A percentile compares a stretch with the other conserved stretches of the same genome.
Evolutionary conservation across 192 early-diverging fungal genomes (phyloP).

Genomic region (Entomortierella lignicola): DNA sequence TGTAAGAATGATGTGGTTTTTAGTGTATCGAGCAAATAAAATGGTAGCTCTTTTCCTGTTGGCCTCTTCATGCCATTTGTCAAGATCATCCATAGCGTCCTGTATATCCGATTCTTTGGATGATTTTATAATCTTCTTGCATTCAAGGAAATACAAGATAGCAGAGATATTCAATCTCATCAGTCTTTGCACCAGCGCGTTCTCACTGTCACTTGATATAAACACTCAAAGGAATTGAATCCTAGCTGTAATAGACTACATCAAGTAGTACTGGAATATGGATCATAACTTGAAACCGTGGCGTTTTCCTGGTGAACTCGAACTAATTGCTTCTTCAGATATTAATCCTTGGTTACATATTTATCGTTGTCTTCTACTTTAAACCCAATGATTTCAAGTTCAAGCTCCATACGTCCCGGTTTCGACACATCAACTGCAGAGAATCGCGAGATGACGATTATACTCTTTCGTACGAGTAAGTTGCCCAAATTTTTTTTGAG

Average conservation of each 20-base stretch:
- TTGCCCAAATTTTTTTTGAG: neutral
- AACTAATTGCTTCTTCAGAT: no score
- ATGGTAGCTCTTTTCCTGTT: neutral
- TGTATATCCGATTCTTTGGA: conserved; percentile 9
- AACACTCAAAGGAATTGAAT: neutral
- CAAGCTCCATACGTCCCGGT: neutral
- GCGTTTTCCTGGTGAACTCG: conserved; percentile 9
- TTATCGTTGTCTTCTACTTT: conserved; percentile 1
- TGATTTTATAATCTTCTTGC: conserved; percentile 12
- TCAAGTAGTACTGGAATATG: conserved; percentile 30
- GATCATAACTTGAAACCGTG: conserved; percentile 8
- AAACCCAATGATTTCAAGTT: conserved; percentile 24
- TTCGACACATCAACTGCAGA: conserved; percentile 5
- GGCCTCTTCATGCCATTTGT: neutral
- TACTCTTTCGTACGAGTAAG: conserved; percentile 1
- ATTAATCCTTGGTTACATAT: no score
- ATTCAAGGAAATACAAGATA: conserved; percentile 22
- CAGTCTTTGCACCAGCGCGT: conserved; percentile 21
- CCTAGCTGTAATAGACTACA: conserved; percentile 28
- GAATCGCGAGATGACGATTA: conserved; percentile 10
- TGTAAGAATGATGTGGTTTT: conserved; percentile 34
- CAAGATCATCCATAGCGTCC: neutral
- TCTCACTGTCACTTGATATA: conserved; percentile 10
- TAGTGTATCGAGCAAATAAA: neutral
- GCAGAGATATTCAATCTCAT: conserved; percentile 24